These are phyloP conservation scores for Haematococcus sp. DNA, from an alignment of 139 green algal genomes.

Conservation along the genomic window DNA sequence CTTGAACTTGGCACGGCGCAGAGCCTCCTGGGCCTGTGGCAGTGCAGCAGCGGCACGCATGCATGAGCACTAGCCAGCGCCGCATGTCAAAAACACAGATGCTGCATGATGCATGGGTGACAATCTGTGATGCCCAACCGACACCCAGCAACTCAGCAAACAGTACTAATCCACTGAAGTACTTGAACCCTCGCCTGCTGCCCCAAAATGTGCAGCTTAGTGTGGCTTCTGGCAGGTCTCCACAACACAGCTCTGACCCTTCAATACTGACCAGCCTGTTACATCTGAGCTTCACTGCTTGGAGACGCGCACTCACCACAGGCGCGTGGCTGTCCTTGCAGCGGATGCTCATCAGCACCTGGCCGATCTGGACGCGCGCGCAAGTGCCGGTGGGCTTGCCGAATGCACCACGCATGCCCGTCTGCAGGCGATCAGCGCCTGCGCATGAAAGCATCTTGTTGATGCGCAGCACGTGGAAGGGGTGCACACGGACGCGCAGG, in stretches of 20 bases:
- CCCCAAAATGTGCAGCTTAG: too few relatives aligned
- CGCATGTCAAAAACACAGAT: not conserved
- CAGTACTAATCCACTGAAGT: too few relatives aligned
- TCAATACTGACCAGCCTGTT: too few relatives aligned
- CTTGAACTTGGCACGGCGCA: constrained; percentile 99
- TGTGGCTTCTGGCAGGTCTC: too few relatives aligned
- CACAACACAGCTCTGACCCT: too few relatives aligned
- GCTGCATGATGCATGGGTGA: too few relatives aligned
- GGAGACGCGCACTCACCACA: constrained; percentile 17
- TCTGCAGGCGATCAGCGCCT: constrained; percentile 98
- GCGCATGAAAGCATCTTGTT: constrained; percentile 99
- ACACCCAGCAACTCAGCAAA: too few relatives aligned
- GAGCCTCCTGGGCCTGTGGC: constrained; percentile 83
- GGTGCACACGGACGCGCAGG: constrained; percentile 96
- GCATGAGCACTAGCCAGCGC: not conserved
- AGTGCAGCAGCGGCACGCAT: not conserved
- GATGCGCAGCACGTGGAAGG: constrained; percentile 99
- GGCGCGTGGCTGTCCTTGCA: constrained; percentile 84
- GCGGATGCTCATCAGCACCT: constrained; percentile 97
- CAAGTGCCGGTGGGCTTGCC: constrained; percentile 92
- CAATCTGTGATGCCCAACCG: too few relatives aligned
- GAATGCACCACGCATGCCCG: constrained; percentile 98
- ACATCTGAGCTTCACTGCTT: too few relatives aligned
- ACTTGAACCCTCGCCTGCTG: too few relatives aligned
- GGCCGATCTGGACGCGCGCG: constrained; percentile 94